Percentiles rank a stretch among this genome's conserved stretches.
These are phyloP conservation scores for Verticillium tricorpus DNA, from an alignment of 2,329 filamentous ascomycete genomes.

Conservation along the genomic window DNA sequence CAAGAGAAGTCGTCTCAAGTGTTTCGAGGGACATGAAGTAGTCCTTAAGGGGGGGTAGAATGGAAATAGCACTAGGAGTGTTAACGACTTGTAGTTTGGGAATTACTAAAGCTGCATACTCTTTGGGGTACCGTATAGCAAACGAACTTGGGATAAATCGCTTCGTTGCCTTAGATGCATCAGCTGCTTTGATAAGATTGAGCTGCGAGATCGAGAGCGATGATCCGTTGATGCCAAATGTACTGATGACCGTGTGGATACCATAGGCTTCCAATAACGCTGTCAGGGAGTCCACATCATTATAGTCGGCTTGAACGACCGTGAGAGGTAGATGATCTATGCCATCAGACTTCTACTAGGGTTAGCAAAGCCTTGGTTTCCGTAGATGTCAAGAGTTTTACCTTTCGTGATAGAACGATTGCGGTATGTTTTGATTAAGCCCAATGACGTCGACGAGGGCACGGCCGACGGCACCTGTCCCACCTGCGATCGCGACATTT, in stretches of 20 bases:
- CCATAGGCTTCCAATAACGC: background rate
- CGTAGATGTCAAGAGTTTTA: too few species aligned
- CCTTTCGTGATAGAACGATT: conserved; percentile 30
- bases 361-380: too few species aligned
- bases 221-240: conserved; percentile 21
- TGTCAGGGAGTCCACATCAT: too few species aligned
- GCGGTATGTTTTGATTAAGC: conserved; percentile 27
- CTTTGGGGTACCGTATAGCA: conserved; percentile 20
- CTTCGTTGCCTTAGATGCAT: conserved; percentile 28
- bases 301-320: too few species aligned
- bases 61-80: background rate
- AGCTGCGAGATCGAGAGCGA: conserved; percentile 24
- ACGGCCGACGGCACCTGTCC: conserved; percentile 38
- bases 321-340: too few species aligned
- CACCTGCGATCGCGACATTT: conserved; percentile 38
- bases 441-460: conserved; percentile 40
- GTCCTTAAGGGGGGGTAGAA: background rate
- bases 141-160: conserved; percentile 39
- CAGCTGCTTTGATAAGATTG: conserved; percentile 38
- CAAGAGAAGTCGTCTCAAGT: conserved; percentile 20
- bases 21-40: background rate
- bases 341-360: too few species aligned
- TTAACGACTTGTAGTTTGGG: too few species aligned
- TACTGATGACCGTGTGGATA: conserved; percentile 39
- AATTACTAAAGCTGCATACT: background rate